phyloP scores from a whole-genome alignment of 306 rosid genomes.

The Herpetospermum pedunculosum region DNA sequence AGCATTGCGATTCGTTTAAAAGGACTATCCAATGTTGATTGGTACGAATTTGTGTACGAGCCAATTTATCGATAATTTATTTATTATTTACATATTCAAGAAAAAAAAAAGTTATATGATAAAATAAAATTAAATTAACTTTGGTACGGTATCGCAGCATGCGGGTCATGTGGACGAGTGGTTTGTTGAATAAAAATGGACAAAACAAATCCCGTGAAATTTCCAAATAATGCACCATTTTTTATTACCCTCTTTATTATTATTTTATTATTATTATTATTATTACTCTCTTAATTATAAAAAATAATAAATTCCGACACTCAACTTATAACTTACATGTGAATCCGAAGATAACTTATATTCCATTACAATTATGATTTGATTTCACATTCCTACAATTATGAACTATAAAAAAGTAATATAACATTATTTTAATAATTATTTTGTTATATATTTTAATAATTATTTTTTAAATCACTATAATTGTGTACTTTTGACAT shows the following conservation, averaged over 20 bases:
- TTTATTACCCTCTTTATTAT: background rate
- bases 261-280: no score
- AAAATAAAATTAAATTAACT: background rate
- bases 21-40: background rate
- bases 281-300: background rate
- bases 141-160: background rate
- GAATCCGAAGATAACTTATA: no score
- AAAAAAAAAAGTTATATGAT: background rate
- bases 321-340: no score
- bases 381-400: no score
- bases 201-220: background rate
- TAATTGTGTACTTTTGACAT: no score
- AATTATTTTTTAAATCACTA: no score
- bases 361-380: no score
- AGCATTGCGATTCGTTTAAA: background rate
- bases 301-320: background rate
- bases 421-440: no score
- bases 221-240: background rate
- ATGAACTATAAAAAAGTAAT: no score
- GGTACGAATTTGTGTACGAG: conserved; percentile 3
- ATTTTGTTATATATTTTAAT: no score
- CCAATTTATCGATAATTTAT: background rate
- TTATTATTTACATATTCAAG: background rate
- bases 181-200: background rate
- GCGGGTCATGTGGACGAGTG: background rate